Base-by-base conservation (phyloP, 139 green algal genomes). In the Eudorina sp. region DNA sequence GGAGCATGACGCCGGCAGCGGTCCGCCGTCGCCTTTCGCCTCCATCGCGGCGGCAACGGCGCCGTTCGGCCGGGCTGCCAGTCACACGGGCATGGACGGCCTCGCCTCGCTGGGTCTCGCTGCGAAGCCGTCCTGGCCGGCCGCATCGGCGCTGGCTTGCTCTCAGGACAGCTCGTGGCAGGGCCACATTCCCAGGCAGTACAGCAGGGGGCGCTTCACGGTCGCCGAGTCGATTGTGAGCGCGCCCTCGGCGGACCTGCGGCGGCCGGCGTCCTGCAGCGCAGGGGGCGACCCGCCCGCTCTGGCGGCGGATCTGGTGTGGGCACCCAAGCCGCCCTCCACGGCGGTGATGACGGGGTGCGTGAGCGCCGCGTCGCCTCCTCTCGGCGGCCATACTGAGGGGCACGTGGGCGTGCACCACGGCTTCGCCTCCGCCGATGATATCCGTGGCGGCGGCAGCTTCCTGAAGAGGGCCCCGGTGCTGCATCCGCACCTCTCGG, bases 161-260 rank as follows among this genome's bases (percentile, higher is more conserved):
- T 25, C 78, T 36, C 40, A 8, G 46, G 29, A 38, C 43, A 58
- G 14, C 60, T 41, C 14, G 60, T 60, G 27, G 29, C 8, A 27
- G 60, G n/a, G 25, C 23, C 25, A 31, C 16, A 43, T 74, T 4
- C 25, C n/a, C 27, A n/a, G 83, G 13, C 83, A 88, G 27, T 88
- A 88, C 46, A 88, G 83, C 68, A 19, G 27, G 3, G 83, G 83
- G 18, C 66, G 83, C 18, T 88, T 88, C 36, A 81, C 48, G 27
- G 83, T 88, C 0, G 83, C 68, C 3, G 83, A 88, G 68, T 82
- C 68, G 0, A 72, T 88, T 31, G 83, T 88, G 68, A 68, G 36
- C 21, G 48, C 68, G 48, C 68, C 64, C 19, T 4, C 34, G 21
- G 40, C 62, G 23, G 81, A 78, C 0, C 18, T 7, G 2, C 81